Conservation (phyloP, 306 rosid species). For the Neltuma alba region DNA sequence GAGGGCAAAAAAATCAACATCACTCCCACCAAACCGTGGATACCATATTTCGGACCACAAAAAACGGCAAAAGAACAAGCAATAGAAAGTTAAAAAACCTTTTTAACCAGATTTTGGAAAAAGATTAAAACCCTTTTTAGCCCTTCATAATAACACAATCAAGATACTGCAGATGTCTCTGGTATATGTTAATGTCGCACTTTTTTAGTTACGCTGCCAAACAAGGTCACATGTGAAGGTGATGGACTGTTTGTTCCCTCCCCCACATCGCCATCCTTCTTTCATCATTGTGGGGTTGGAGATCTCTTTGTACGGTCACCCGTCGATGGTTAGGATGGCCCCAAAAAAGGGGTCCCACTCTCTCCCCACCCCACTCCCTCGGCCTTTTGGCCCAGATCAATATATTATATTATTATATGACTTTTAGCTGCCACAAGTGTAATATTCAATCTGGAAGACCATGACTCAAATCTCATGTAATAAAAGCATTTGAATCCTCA, state of each 20-base stretch:
- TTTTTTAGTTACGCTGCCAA: background rate
- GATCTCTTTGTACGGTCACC: conserved; percentile 52
- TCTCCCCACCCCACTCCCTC: conserved; percentile 17
- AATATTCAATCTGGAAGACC: conserved; percentile 51
- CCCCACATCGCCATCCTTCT: conserved; percentile 14
- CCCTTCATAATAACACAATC: conserved; percentile 48
- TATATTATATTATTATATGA: conserved; percentile 46
- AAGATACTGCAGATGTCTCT: conserved; percentile 31
- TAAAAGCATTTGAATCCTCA: conserved; percentile 28
- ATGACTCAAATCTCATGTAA: conserved; percentile 37
- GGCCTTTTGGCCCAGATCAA: conserved; percentile 20
- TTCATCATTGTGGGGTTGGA: conserved; percentile 52
- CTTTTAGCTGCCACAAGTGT: conserved; percentile 52
- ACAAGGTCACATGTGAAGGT: conserved; percentile 44
- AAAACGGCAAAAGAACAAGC: conserved; percentile 6
- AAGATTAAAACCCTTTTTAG: conserved; percentile 32
- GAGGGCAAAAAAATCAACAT: background rate
- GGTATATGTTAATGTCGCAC: conserved; percentile 29
- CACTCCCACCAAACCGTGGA: background rate
- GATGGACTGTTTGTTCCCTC: conserved; percentile 51
- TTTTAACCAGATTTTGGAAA: conserved; percentile 4
- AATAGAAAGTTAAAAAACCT: background rate
- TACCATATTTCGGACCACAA: conserved; percentile 7
- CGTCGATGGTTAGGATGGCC: conserved; percentile 50
- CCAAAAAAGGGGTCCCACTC: conserved; percentile 68